A percentile compares a stretch with the other conserved stretches of the same genome.
Conservation (phyloP, 192 early-diverging fungal genomes). For the Coemansia sp. region DNA sequence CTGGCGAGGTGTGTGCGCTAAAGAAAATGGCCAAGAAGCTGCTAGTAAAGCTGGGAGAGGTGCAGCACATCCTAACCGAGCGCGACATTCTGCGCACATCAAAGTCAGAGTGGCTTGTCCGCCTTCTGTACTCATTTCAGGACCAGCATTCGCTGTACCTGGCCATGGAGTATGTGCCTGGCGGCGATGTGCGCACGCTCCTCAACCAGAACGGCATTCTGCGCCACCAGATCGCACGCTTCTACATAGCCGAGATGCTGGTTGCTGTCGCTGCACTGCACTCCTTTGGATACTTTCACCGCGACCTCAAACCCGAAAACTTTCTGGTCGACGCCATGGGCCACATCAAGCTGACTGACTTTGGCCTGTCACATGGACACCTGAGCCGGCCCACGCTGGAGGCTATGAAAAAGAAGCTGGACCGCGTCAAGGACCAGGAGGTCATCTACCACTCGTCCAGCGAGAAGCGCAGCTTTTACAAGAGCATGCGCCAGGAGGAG, state of each 20-base stretch:
- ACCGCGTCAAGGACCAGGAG: slow-evolving; percentile 57
- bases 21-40: slow-evolving; percentile 76
- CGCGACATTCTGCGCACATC: slow-evolving; percentile 72
- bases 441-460: slow-evolving; percentile 47
- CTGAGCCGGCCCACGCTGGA: slow-evolving; percentile 54
- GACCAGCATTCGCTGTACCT: slow-evolving; percentile 70
- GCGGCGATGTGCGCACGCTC: slow-evolving; percentile 76
- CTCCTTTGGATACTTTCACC: slow-evolving; percentile 52
- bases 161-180: slow-evolving; percentile 69
- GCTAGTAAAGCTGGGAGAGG: slow-evolving; percentile 64
- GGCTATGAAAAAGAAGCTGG: slow-evolving; percentile 55
- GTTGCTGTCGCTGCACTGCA: slow-evolving; percentile 69
- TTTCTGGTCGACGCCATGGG: slow-evolving; percentile 58
- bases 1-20: slow-evolving; percentile 67
- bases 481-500: slow-evolving; percentile 54
- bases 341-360: slow-evolving; percentile 88
- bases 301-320: slow-evolving; percentile 55
- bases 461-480: slow-evolving; percentile 50
- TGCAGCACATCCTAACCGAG: slow-evolving; percentile 70
- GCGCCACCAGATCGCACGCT: slow-evolving; percentile 72
- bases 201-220: slow-evolving; percentile 71
- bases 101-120: slow-evolving; percentile 79
- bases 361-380: slow-evolving; percentile 85
- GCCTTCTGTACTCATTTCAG: slow-evolving; percentile 88
- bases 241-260: slow-evolving; percentile 87